Evolutionary conservation across 805 yeast genomes (phyloP), one percentile per base, ranked within the genome.

Genomic region (Hanseniaspora pseudoguilliermondii): DNA sequence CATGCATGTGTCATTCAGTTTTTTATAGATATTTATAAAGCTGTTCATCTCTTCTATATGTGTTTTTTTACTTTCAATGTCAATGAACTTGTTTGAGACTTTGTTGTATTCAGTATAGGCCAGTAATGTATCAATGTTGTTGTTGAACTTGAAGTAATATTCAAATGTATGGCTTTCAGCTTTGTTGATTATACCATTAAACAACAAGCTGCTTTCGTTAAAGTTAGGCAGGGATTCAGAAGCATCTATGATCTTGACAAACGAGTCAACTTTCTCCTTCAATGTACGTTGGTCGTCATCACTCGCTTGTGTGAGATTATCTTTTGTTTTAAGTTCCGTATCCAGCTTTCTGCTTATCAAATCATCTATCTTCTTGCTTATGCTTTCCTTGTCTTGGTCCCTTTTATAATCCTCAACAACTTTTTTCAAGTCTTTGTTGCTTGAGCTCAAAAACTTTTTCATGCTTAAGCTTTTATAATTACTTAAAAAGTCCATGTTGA

Each of bases 301-400:
- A 11, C n/a, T 29, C 23, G 13, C 27, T 9, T 44, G 15, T 27
- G 9, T n/a, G 2, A 3, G 5, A 20, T 5, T 46, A 8, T 13
- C n/a, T 9, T 29, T 29, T 7, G 23, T 10, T n/a, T 44, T 27
- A 8, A 10, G 25, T 2, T 34, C 9, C 11, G 7, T 13, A 16
- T 38, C 36, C 32, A 60, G 39, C 36, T 48, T 53, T 18, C 49
- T 39, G 18, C 47, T 13, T 3, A 51, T 51, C 23, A 43, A 44
- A 2, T 49, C 50, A 3, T 60, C 57, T 2, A 62, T 58, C 7
- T 75, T 63, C 13, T 65, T 63, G 0, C 54, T 52, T 15, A 63
- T 63, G 54, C 75, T 62, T 7, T 61, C 63, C 1, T 36, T 44
- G 3, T 59, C 57, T 9, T 68, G 59, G 15, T 62, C 64, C 11